These are phyloP conservation scores for Dendrobium huoshanense DNA, from an alignment of 106 monocot species.

Conservation along the genomic window DNA sequence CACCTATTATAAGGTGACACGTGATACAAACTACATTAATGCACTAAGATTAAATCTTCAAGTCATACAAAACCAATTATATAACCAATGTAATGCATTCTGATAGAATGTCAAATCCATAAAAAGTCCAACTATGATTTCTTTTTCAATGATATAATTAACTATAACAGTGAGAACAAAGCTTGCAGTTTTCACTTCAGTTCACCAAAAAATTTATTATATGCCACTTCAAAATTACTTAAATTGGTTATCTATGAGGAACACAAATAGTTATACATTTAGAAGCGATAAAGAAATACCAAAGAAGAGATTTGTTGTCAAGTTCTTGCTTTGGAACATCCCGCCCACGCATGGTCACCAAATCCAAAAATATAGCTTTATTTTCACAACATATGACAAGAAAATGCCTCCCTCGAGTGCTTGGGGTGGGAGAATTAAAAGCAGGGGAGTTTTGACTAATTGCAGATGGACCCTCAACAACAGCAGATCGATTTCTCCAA, in stretches of 20 bases:
- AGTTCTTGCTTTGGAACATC: slow-evolving; percentile 97
- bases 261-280: background rate
- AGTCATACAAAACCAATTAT: background rate
- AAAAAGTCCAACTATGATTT: background rate
- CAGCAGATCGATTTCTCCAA: slow-evolving; percentile 83
- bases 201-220: background rate
- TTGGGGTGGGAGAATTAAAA: slow-evolving; percentile 72
- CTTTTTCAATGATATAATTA: slow-evolving; percentile 1
- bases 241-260: background rate
- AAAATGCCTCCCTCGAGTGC: slow-evolving; percentile 96
- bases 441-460: slow-evolving; percentile 62
- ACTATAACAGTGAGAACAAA: background rate
- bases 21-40: background rate
- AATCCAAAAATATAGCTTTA: slow-evolving; percentile 93
- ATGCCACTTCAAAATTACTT: background rate
- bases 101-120: background rate
- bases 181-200: background rate
- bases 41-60: background rate
- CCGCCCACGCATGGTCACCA: slow-evolving; percentile 96
- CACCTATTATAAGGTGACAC: background rate
- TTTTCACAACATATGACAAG: slow-evolving; percentile 99
- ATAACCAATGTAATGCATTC: background rate
- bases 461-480: slow-evolving; percentile 77
- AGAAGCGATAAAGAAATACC: slow-evolving; percentile 30
- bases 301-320: slow-evolving; percentile 93